phyloP scores from a whole-genome alignment of 345 rosid species.

The Hibiscus syriacus region DNA sequence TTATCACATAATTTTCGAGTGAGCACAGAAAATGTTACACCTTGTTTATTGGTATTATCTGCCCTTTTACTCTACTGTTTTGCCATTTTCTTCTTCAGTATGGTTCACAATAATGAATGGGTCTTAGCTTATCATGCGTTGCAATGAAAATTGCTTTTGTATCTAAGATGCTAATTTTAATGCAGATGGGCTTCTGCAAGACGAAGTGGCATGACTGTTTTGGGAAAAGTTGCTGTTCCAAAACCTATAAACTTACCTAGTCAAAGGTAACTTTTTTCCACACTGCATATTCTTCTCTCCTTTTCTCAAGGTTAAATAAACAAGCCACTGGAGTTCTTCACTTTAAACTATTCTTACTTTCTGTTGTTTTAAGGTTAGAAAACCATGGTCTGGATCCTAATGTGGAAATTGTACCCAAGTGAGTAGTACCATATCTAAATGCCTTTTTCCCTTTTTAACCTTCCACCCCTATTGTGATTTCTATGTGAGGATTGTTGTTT shows the following conservation, averaged over 20 bases:
- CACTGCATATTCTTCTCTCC: neutral
- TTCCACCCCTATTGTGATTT: neutral
- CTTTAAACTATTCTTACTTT: conserved; percentile 5
- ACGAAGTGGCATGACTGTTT: conserved; percentile 82
- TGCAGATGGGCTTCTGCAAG: conserved; percentile 77
- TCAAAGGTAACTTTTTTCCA: conserved; percentile 58
- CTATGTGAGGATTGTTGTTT: conserved; percentile 9
- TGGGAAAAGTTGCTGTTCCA: conserved; percentile 96
- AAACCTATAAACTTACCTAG: conserved; percentile 97
- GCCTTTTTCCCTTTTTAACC: neutral
- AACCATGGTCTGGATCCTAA: conserved; percentile 92
- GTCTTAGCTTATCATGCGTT: neutral
- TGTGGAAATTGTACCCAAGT: conserved; percentile 99
- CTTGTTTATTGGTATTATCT: neutral
- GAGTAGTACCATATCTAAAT: neutral
- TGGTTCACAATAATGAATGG: neutral
- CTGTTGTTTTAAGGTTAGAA: conserved; percentile 69
- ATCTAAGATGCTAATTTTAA: neutral
- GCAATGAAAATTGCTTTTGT: neutral
- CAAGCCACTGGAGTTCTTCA: neutral
- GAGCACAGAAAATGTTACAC: neutral
- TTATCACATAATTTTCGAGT: neutral
- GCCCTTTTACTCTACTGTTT: neutral
- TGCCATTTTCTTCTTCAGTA: neutral
- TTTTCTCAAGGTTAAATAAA: neutral